Conservation (phyloP, 257 asterid species). For the Haberlea rhodopensis region DNA sequence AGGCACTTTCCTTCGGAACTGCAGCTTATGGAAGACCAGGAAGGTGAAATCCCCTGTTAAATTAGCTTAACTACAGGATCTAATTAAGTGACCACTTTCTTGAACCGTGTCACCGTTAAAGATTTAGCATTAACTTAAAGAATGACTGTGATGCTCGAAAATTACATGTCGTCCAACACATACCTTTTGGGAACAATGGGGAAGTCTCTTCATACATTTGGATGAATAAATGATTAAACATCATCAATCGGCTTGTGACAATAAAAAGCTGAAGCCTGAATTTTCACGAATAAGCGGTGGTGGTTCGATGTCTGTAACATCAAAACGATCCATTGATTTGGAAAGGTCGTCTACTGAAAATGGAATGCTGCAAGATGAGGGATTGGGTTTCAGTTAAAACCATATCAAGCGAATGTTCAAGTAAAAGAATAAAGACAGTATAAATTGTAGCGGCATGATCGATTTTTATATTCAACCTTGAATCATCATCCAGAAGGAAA, state of each 20-base stretch:
- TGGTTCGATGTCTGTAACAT: no score
- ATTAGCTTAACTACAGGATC: no score
- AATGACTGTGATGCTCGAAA: not conserved
- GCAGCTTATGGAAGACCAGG: no score
- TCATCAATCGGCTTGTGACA: constrained; percentile 62
- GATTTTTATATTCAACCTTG: constrained; percentile 57
- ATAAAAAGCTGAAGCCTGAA: no score
- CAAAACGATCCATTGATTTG: no score
- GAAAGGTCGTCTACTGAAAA: constrained; percentile 94
- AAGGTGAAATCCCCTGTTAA: no score
- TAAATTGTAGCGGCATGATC: constrained; percentile 4
- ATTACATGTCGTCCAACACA: constrained; percentile 21
- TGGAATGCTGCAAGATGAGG: constrained; percentile 71
- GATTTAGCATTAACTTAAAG: no score
- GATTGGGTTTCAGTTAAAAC: constrained; percentile 9
- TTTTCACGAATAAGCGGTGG: no score
- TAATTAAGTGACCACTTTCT: no score
- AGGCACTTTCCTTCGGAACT: no score
- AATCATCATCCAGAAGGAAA: constrained; percentile 93
- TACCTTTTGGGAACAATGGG: constrained; percentile 14
- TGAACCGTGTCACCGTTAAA: no score
- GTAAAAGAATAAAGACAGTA: constrained; percentile 1
- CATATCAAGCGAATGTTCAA: not conserved
- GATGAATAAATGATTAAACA: constrained; percentile 12
- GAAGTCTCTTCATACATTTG: constrained; percentile 20